Conservation (phyloP, 192 early-diverging fungal species). For the Backusella luteola region DNA sequence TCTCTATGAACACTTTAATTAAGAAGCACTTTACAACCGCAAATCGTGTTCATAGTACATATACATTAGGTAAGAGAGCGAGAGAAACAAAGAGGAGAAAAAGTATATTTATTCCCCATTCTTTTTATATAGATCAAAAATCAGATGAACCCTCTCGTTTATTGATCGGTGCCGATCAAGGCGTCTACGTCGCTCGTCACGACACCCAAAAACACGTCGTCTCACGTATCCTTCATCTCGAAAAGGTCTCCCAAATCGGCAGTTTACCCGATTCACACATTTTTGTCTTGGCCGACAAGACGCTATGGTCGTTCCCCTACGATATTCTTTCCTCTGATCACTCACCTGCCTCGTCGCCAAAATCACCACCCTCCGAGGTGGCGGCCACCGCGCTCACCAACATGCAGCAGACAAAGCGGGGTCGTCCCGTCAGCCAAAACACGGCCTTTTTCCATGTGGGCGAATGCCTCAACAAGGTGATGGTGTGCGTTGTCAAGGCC, state of each 20-base stretch:
- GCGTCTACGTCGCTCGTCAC: conserved; percentile 60
- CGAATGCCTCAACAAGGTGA: conserved; percentile 18
- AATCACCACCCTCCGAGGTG: neutral
- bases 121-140: neutral
- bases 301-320: conserved; percentile 52
- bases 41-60: conserved; percentile 55
- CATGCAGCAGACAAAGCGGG: conserved; percentile 37
- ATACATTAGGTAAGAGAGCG: conserved; percentile 36
- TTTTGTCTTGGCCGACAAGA: conserved; percentile 80
- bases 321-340: conserved; percentile 32
- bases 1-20: conserved; percentile 53
- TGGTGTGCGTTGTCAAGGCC: conserved; percentile 31
- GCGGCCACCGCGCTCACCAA: neutral
- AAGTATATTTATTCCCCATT: neutral
- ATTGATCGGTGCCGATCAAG: conserved; percentile 80
- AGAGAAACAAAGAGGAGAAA: neutral
- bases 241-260: conserved; percentile 84
- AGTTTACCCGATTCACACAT: conserved; percentile 75
- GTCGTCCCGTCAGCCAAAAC: conserved; percentile 26
- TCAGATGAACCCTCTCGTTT: conserved; percentile 28
- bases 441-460: conserved; percentile 35
- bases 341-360: neutral
- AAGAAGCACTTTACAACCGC: conserved; percentile 43
- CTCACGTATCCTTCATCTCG: conserved; percentile 61
- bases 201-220: conserved; percentile 7